phyloP scores from a whole-genome alignment of 768 basidiomycete species.

The Ephemerocybe angulata region DNA sequence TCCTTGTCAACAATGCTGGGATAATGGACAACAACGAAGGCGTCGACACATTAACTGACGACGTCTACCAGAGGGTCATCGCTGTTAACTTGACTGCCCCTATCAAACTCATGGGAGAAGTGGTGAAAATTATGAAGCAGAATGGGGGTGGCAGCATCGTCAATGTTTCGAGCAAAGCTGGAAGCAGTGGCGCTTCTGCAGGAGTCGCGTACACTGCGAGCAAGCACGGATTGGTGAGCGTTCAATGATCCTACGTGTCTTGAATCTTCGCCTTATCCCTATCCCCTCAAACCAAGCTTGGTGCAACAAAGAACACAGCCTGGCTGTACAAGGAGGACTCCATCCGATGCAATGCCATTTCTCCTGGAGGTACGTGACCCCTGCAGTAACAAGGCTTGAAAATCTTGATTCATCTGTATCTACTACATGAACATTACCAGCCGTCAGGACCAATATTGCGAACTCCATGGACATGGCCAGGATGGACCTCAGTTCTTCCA shows the following conservation, averaged over 20 bases:
- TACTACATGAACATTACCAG: neutral
- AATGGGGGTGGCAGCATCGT: constrained; percentile 15
- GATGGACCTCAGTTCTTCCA: too few species aligned
- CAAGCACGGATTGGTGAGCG: constrained; percentile 16
- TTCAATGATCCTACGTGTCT: too few species aligned
- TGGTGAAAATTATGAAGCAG: constrained; percentile 12
- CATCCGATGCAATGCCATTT: constrained; percentile 16
- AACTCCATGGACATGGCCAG: constrained; percentile 3
- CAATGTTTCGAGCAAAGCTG: constrained; percentile 16
- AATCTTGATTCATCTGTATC: neutral
- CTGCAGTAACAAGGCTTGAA: neutral
- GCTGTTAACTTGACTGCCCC: constrained; percentile 14
- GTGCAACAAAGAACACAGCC: constrained; percentile 16
- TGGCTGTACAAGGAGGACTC: constrained; percentile 16
- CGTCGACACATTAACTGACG: constrained; percentile 6
- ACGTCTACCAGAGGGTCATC: constrained; percentile 13
- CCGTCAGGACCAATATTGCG: constrained; percentile 7
- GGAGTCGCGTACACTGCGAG: constrained; percentile 16
- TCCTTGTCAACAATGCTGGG: constrained; percentile 14
- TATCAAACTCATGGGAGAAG: constrained; percentile 15
- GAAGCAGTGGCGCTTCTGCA: constrained; percentile 12
- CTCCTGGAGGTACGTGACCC: constrained; percentile 10
- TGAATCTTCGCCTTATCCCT: too few species aligned
- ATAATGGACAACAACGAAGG: constrained; percentile 6
- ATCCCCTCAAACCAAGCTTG: too few species aligned